Evolutionary conservation across 768 basidiomycete genomes (phyloP).

Genomic region (Tephrocybe sp.): DNA sequence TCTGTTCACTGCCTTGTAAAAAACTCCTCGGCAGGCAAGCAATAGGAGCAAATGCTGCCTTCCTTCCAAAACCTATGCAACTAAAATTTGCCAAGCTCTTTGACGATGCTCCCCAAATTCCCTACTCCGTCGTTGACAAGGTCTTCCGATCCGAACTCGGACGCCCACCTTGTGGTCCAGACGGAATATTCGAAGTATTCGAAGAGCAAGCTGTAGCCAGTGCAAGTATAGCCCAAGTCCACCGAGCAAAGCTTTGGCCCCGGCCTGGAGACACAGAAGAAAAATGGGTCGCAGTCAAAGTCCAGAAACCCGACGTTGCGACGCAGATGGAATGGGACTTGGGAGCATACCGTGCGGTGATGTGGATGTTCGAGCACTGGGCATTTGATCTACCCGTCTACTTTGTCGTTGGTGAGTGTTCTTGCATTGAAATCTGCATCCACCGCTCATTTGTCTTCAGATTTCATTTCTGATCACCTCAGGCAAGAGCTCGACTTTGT

Average conservation of each 20-base stretch:
- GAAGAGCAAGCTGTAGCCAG: conserved; percentile 78
- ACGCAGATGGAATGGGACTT: conserved; percentile 89
- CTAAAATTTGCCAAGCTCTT: conserved; percentile 81
- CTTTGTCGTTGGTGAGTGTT: conserved; percentile 66
- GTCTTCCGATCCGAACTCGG: conserved; percentile 76
- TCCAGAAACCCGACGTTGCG: conserved; percentile 86
- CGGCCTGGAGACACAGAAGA: conserved; percentile 38
- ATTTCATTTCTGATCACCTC: conserved; percentile 80
- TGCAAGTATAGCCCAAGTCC: conserved; percentile 93
- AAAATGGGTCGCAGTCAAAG: conserved; percentile 88
- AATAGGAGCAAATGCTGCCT: conserved; percentile 81
- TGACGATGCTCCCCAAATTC: conserved; percentile 86
- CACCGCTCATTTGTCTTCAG: conserved; percentile 29
- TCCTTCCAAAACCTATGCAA: conserved; percentile 83
- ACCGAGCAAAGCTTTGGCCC: conserved; percentile 64
- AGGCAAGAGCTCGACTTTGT: conserved; percentile 82
- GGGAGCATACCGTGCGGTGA: conserved; percentile 63
- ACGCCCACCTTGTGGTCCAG: conserved; percentile 59
- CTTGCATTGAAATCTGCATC: not conserved
- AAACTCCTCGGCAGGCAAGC: conserved; percentile 53
- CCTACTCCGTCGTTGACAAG: conserved; percentile 63
- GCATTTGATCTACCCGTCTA: conserved; percentile 86
- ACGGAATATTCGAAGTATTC: conserved; percentile 77
- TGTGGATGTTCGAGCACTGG: conserved; percentile 79
- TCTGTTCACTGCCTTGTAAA: not conserved